Base-by-base conservation (phyloP, 2,329 filamentous ascomycete species). In the Diaporthe citriasiana region DNA sequence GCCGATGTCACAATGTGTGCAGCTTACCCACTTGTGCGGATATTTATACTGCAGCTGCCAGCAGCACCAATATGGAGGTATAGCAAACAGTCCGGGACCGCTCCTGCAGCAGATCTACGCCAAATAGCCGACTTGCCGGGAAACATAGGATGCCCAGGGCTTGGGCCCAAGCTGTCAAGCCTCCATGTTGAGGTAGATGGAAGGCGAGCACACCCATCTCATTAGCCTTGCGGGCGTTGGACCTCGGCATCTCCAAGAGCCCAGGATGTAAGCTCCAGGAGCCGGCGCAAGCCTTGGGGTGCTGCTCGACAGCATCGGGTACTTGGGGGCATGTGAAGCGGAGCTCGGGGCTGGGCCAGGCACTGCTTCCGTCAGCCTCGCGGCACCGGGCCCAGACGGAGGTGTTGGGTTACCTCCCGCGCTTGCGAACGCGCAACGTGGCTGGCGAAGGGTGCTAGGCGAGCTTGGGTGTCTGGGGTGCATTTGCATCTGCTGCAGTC, bases 211-310 rank as follows among this genome's bases (percentile, higher is more conserved):
- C 65, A 45, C 45, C 65, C n/a, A 56, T 38, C 17, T 19, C 33
- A 25, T 35, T 51, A 57, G 66, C 50, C 66, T 70, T 40, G 66
- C 66, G 25, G 38, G 38, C 40, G 66, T 40, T 57, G 66, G 66
- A 70, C 66, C 66, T 70, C 66, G 66, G 66, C 66, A 70, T 56
- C 51, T 57, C n/a, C n/a, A 27, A 38, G 51, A 56, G 56, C 25
- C 56, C 40, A 35, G 65, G 66, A 55, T 70, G 66, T 9, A 38
- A 56, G 66, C 66, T 56, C 53, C 66, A 70, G 38, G 25, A 27
- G 50, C 63, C 33, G 63, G 33, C 33, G 30, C 59, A 45, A 30
- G n/a, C n/a, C 40, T 19, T 33, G 60, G 22, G 22, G 17, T 17
- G 25, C 38, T 30, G 57, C 57, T 22, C 40, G 19, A 17, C 47